These are phyloP conservation scores for Orbilia oligospora DNA, from an alignment of 2,329 filamentous ascomycete genomes.

Conservation along the genomic window DNA sequence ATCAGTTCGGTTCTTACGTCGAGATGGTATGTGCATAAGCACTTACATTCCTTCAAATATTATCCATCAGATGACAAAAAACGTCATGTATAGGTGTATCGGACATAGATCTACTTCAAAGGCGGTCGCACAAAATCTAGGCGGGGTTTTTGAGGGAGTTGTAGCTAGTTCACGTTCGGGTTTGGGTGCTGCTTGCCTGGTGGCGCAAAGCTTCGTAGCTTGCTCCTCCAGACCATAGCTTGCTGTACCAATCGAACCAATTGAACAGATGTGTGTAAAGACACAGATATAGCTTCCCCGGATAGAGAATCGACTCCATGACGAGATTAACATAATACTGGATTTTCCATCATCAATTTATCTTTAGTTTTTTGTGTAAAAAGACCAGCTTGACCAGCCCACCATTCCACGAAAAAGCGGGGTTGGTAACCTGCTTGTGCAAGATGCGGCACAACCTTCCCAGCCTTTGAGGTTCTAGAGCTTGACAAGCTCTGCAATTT, in stretches of 20 bases:
- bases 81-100: not conserved
- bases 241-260: not conserved
- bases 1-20: not conserved
- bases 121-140: not conserved
- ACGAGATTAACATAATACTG: not conserved
- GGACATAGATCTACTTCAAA: not conserved
- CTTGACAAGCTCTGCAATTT: conserved; percentile 1
- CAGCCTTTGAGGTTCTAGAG: conserved; percentile 1
- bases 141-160: not conserved
- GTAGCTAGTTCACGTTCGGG: not conserved
- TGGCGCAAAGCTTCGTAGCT: not conserved
- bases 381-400: not conserved
- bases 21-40: conserved; percentile 12
- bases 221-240: too few species aligned
- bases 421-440: not conserved
- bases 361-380: not conserved
- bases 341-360: not conserved
- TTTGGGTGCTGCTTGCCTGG: not conserved
- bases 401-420: conserved; percentile 18
- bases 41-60: not conserved
- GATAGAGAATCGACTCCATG: not conserved
- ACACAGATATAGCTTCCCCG: not conserved
- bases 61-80: not conserved
- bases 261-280: too few species aligned
- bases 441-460: conserved; percentile 16